Conservation (phyloP, 345 rosid genomes). For the Passiflora organensis region DNA sequence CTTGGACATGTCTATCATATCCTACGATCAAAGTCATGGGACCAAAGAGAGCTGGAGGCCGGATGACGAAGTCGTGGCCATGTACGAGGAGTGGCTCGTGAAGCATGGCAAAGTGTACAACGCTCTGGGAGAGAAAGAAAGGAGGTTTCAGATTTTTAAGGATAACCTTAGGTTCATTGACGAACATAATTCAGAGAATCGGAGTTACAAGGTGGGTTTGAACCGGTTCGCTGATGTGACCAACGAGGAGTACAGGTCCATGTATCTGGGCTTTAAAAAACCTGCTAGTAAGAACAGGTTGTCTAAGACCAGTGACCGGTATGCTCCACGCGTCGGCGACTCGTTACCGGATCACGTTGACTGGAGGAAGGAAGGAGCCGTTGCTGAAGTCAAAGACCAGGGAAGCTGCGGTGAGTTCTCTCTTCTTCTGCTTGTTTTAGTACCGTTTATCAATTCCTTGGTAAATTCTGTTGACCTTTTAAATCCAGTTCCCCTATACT, state of each 20-base stretch:
- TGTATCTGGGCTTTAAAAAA: constrained; percentile 45
- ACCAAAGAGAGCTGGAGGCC: constrained; percentile 38
- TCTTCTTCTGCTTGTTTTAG: background rate
- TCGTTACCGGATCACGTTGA: constrained; percentile 62
- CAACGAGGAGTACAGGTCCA: constrained; percentile 84
- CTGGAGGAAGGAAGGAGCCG: constrained; percentile 84
- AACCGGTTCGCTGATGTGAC: constrained; percentile 88
- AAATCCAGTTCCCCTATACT: too few species aligned
- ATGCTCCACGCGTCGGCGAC: constrained; percentile 54
- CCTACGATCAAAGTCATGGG: constrained; percentile 54
- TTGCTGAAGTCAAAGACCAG: constrained; percentile 70
- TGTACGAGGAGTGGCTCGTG: constrained; percentile 67
- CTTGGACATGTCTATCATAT: constrained; percentile 69
- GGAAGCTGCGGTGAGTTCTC: constrained; percentile 65
- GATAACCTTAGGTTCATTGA: constrained; percentile 82
- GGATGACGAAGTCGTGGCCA: constrained; percentile 57
- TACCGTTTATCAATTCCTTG: background rate
- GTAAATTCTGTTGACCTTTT: too few species aligned
- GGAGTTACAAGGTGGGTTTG: constrained; percentile 58
- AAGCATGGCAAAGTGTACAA: constrained; percentile 62
- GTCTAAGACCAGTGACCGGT: constrained; percentile 44
- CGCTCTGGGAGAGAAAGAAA: constrained; percentile 62
- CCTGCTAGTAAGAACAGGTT: constrained; percentile 38
- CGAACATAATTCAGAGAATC: constrained; percentile 60
- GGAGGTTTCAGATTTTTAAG: constrained; percentile 67